Evolutionary conservation across 2,329 filamentous ascomycete species (phyloP), one percentile per base, ranked within the genome.

Genomic region (Paecilomyces fulvus): DNA sequence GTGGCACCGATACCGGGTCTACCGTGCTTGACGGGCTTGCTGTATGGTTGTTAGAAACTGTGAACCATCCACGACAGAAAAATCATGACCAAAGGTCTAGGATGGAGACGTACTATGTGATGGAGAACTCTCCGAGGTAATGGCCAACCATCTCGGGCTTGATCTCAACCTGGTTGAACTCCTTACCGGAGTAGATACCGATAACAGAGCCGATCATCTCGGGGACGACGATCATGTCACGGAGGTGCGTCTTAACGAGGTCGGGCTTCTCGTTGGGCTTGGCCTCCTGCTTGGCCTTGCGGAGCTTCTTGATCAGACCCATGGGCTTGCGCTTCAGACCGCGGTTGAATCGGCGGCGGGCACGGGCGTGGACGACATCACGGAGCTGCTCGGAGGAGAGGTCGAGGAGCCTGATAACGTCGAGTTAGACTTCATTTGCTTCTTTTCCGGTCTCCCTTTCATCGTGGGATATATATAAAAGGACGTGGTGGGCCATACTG

Each of bases 111-210:
- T 89, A 95, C 90, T 99, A 99, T 83, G 92, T 94, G 83, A 99
- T 99, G 69, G 92, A 96, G 86, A 99, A 99, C 83, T 99, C 94
- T 75, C 84, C 94, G 68, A 99, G 85, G 85, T 96, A 96, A 85
- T 97, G 92, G 78, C 94, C 94, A 80, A 99, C 94, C 94, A 99
- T 99, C 86, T 99, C 94, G 72, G 94, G 94, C 88, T 96, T 96
- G 83, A 99, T 94, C 82, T 99, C 94, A 72, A 99, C 92, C 86
- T 96, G 92, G 88, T 99, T 99, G 89, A 99, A 99, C 82, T 97
- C 92, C 88, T 99, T 99, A 77, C 94, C 94, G 68, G 90, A 96
- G 89, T 99, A 99, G 84, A 99, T 94, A 77, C 92, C 94, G 73
- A 99, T 89, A 73, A 99, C 92, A 80, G 84, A 89, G 73, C 94